Evolutionary conservation across 257 asterid genomes (phyloP), one percentile per base, ranked within the genome.

Genomic region (Marsdenia floribunda): DNA sequence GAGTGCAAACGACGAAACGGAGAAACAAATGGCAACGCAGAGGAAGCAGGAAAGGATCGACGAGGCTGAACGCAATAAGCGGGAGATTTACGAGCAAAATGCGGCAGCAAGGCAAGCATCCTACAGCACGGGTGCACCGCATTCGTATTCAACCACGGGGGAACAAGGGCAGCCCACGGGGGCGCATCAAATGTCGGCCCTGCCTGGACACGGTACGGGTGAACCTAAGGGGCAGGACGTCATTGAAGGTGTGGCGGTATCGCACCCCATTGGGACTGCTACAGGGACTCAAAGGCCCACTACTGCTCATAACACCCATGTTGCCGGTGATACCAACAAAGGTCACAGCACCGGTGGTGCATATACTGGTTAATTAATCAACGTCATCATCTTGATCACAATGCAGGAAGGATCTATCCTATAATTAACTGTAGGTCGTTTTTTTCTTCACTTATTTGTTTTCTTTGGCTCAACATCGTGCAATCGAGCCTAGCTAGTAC

Each of bases 1-100:
- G 87, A 79, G 78, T 0, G 88, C 93, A 0, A 79, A 84, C 47
- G 80, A 85, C 61, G 87, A 87, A 26, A 70, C 71, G 0, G 83
- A 90, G 60, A 88, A 87, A 26, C 84, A 85, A 19, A 79, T 86
- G 86, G 96, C 93, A 5, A 83, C 88, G 0, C 86, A 87, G 40
- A 87, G 57, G 71, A 88, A 83, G 72, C 84, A 87, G 59, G 89
- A 87, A 11, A 78, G 79, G 63, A 76, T 85, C 18, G 72, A 78
- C 57, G 65, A 80, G 1, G 96, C 96, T 0, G 97, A 90, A 35
- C 24, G 73, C n/a, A 44, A 47, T 37, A 90, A 92, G 80, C 90
- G 73, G 72, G 87, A 68, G 77, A 81, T 80, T 4, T 77, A 61
- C 0, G 80, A 87, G 77, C 85, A 83, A 2, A 81, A 91, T 18